These are phyloP conservation scores for Triticum timopheevii DNA, from an alignment of 176 grass and related monocot genomes.

Conservation along the genomic window DNA sequence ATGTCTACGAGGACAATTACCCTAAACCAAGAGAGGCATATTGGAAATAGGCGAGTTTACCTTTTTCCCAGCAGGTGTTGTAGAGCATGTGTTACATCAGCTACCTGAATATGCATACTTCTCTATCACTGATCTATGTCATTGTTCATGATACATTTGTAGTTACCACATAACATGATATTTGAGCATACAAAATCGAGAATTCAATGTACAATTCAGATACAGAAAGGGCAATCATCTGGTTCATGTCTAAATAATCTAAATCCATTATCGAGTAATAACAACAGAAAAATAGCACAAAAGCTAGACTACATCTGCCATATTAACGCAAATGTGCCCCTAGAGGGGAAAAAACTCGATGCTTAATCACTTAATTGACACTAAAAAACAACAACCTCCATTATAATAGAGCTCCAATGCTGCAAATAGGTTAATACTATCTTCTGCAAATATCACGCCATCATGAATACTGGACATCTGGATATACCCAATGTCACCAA, in stretches of 20 bases:
- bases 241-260: background rate
- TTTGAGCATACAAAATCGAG: background rate
- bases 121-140: background rate
- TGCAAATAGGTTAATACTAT: background rate
- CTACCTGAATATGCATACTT: constrained; percentile 63
- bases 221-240: background rate
- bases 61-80: constrained; percentile 98
- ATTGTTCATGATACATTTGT: background rate
- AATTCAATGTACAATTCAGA: background rate
- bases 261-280: background rate
- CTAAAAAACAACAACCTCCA: background rate
- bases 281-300: background rate
- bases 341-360: background rate
- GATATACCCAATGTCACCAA: background rate
- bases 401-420: background rate
- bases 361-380: background rate
- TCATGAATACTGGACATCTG: background rate
- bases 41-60: constrained; percentile 25
- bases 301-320: background rate
- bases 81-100: constrained; percentile 95
- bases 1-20: background rate
- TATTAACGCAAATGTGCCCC: background rate
- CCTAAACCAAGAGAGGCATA: background rate
- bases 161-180: background rate
- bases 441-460: background rate